phyloP scores from a whole-genome alignment of 1,284 basidiomycete genomes.

The Apiotrichum akiyoshidainum region DNA sequence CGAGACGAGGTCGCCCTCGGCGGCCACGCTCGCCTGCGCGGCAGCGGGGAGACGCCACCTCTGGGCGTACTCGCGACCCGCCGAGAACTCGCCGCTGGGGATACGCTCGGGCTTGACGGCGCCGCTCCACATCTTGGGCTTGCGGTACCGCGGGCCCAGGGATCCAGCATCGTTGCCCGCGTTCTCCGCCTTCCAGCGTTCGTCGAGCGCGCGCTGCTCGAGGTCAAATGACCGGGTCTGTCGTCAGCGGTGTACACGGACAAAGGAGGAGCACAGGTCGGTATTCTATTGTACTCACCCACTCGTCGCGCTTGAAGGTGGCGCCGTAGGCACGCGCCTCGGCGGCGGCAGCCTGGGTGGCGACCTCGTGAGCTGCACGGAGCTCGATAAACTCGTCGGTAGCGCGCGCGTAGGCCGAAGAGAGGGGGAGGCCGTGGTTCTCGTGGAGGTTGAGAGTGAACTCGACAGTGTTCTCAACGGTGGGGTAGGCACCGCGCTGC shows the following conservation, averaged over 20 bases:
- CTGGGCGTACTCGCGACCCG: conserved; percentile 36
- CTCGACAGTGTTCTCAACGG: conserved; percentile 78
- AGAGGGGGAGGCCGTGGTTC: conserved; percentile 63
- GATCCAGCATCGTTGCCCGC: not conserved
- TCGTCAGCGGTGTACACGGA: not conserved
- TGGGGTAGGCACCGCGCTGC: conserved; percentile 77
- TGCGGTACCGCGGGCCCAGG: conserved; percentile 11
- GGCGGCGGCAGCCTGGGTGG: conserved; percentile 68
- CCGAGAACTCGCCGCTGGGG: conserved; percentile 31
- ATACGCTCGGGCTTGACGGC: conserved; percentile 19
- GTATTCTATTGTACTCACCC: conserved; percentile 31
- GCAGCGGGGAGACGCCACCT: conserved; percentile 39
- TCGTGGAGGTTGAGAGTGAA: conserved; percentile 77
- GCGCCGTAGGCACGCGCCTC: conserved; percentile 79
- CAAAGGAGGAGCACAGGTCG: conserved; percentile 3
- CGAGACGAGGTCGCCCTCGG: conserved; percentile 19
- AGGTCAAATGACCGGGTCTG: conserved; percentile 37
- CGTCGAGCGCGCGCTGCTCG: conserved; percentile 28
- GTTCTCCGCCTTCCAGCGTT: conserved; percentile 1
- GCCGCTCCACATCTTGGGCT: conserved; percentile 36
- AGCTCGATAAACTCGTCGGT: conserved; percentile 83
- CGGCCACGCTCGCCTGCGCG: conserved; percentile 3
- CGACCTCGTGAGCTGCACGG: conserved; percentile 76
- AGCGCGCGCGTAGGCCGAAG: conserved; percentile 74
- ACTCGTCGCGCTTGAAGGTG: conserved; percentile 38